A percentile compares a stretch with the other conserved stretches of the same genome.
Evolutionary conservation across 176 grass and related monocot genomes (phyloP).

Genomic region (Miscanthus lutarioriparius): DNA sequence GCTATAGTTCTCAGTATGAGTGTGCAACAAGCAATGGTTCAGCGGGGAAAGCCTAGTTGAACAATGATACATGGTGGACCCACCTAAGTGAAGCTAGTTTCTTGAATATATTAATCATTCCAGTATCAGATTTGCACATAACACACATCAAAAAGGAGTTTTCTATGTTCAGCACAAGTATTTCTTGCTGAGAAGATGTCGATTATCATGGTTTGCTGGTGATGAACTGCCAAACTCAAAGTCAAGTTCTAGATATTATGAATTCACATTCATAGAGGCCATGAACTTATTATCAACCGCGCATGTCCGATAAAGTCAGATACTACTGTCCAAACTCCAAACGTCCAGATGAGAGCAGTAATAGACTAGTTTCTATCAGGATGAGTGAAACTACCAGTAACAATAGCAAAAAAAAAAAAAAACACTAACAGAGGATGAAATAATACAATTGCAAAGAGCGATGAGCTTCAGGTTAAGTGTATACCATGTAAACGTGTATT

Average conservation of each 20-base stretch:
- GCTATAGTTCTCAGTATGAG: neutral
- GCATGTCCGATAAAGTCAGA: neutral
- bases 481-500: slow-evolving; percentile 87
- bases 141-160: neutral
- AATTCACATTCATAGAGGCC: neutral
- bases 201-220: neutral
- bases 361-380: neutral
- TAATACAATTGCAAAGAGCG: neutral
- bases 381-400: slow-evolving; percentile 7
- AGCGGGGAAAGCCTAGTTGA: neutral
- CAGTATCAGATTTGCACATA: slow-evolving; percentile 1
- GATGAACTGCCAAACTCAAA: slow-evolving; percentile 17
- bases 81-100: neutral
- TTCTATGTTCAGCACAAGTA: slow-evolving; percentile 10
- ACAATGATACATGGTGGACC: neutral
- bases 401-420: neutral
- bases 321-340: neutral
- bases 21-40: neutral
- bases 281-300: neutral
- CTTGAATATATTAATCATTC: neutral
- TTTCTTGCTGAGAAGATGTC: neutral
- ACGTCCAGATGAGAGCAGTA: neutral
- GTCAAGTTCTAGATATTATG: neutral
- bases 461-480: neutral
- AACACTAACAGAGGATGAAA: neutral